Base-by-base conservation (phyloP, 257 asterid genomes). In the Handroanthus guayacan region DNA sequence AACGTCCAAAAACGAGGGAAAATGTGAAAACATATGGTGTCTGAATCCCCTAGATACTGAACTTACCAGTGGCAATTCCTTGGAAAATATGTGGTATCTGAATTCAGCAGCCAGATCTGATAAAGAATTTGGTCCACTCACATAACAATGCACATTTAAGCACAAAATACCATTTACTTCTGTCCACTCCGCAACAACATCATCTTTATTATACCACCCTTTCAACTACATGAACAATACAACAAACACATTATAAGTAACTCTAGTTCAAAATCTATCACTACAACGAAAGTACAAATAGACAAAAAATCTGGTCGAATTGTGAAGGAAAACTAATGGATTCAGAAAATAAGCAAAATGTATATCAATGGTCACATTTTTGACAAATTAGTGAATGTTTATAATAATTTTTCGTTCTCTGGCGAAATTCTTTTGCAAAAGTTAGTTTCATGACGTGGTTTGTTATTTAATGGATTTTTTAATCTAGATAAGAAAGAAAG, bases 121-220 rank as follows among this genome's bases (percentile, higher is more conserved):
- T 12, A 87, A 70, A 57, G 90, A 78, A 84, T 92, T 86, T 1
- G 92, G 93, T 68, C 97, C 97, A 6, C 96, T 92, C 62, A 92
- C 99, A 54, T 85, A 89, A 75, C 99, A 92, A 78, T 94, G 99
- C 76, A 94, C 90, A 70, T 90, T 94, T 20, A 92, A 86, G 87
- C 84, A 92, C 82, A 89, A 57, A 69, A 78, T 87, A 2, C 96
- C 96, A 38, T 87, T 90, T 44, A 83, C 93, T 39, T 88, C 79
- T 51, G 93, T 92, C 99, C 97, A 94, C 62, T 94, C 97, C 25
- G 99, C 97, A 66, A 94, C 93, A 65, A 94, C 99, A 63, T 90
- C 99, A 56, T 94, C 99, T 72, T 88, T 92, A 41, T 82, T 84
- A 8, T 94, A 92, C 97, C 99, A 90, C 10, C 97, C 97, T 34